Base-by-base conservation (phyloP, 2,329 filamentous ascomycete species). In the Conoideocrella luteorostrata region DNA sequence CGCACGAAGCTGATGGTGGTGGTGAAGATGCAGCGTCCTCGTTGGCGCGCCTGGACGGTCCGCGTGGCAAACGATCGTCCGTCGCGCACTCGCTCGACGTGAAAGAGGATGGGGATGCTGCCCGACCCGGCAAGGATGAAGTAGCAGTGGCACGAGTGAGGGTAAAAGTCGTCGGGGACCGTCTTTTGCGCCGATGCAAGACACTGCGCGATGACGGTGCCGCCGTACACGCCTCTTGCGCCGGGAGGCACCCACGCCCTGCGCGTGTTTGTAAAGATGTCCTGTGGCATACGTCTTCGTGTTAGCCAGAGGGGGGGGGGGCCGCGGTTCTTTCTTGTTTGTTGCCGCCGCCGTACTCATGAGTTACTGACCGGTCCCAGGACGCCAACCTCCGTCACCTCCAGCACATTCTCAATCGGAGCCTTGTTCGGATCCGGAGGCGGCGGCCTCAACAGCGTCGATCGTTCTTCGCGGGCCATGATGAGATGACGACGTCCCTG, bases 101-200 rank as follows among this genome's bases (percentile, higher is more conserved):
- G 88, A 70, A 95, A 97, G 49, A 96, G 75, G 52, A 97, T 86
- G 24, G 93, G 91, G 15, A 93, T 84, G 47, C 85, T 80, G 11
- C 80, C 75, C 58, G 91, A 86, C 22, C 93, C 93, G 4, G 91
- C 90, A 2, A 97, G 81, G 26, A 98, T 82, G 65, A 98, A 98
- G 72, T 97, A 98, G 77, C 93, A 97, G 75, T 98, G 93, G 86
- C 95, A 96, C 60, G 85, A 91, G 72, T 98, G 93, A 39, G 93
- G 81, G 47, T 82, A 78, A 66, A 95, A 96, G 60, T 86, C 74
- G 21, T 72, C 63, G 0, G 85, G 84, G 2, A 98, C 87, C 7
- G 93, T 98, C 59, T 82, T 80, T 64, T 95, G 89, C 20, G 88
- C 93, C 2, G 93, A 88, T 36, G 86, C 78, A 21, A 96, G 82